Percentiles rank a stretch among this genome's conserved stretches.
Conservation (phyloP, 129 eudicot species). For the Mikania micrantha region DNA sequence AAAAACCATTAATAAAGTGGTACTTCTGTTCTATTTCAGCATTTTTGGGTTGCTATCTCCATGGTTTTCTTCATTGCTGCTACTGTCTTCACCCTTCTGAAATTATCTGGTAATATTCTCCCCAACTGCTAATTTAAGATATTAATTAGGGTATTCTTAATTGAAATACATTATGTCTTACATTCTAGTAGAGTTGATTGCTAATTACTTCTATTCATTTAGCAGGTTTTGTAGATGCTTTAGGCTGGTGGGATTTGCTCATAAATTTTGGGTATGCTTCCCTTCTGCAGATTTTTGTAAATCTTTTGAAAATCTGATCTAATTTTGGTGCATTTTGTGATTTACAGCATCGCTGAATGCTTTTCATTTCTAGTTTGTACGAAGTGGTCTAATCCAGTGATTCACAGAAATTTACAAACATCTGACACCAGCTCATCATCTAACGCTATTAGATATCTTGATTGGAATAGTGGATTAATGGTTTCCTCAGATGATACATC, state of each 20-base stretch:
- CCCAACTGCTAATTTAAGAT: background rate
- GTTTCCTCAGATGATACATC: conserved; percentile 58
- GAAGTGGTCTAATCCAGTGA: conserved; percentile 90
- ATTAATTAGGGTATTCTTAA: conserved; percentile 6
- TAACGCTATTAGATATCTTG: conserved; percentile 64
- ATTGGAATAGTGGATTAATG: conserved; percentile 79
- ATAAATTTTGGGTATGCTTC: conserved; percentile 79
- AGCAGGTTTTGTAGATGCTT: conserved; percentile 81
- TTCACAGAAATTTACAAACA: conserved; percentile 50
- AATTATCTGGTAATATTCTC: conserved; percentile 57
- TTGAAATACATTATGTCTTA: background rate
- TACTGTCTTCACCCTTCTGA: conserved; percentile 73
- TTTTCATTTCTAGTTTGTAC: conserved; percentile 97
- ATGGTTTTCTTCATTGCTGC: conserved; percentile 96
- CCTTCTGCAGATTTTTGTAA: conserved; percentile 5
- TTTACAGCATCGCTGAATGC: conserved; percentile 87
- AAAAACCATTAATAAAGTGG: conserved; percentile 16
- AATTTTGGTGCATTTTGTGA: conserved; percentile 1
- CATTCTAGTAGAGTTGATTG: background rate
- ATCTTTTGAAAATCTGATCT: background rate
- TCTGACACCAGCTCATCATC: conserved; percentile 75
- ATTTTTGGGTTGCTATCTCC: conserved; percentile 96
- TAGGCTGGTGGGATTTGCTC: conserved; percentile 98
- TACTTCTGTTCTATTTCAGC: conserved; percentile 34
- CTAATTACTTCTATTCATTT: background rate